Percentiles rank a stretch among this genome's conserved stretches.
Evolutionary conservation across 1,139 yeast genomes (phyloP).

Genomic region (Saccharomyces pastorianus): DNA sequence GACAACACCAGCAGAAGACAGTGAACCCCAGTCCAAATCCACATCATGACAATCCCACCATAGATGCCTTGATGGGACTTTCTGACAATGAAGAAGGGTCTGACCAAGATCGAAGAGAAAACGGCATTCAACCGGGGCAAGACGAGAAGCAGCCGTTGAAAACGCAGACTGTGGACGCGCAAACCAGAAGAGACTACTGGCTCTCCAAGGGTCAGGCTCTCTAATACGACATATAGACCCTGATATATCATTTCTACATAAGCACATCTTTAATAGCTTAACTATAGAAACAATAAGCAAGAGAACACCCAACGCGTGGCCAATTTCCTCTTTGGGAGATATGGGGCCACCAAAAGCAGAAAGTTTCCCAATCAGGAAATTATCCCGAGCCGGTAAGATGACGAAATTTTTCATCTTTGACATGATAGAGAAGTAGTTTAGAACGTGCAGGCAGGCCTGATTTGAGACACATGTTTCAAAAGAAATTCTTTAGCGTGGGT

Average conservation of each 20-base stretch:
- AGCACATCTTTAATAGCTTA: too few relatives aligned
- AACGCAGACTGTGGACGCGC: conserved; percentile 27
- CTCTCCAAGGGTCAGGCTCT: conserved; percentile 33
- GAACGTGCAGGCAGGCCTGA: conserved; percentile 4
- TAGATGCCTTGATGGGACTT: conserved; percentile 33
- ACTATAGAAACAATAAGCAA: neutral
- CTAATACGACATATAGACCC: conserved; percentile 1
- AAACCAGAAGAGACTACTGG: conserved; percentile 40
- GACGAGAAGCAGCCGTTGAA: conserved; percentile 5
- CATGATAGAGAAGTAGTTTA: conserved; percentile 3
- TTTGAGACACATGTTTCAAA: neutral
- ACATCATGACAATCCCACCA: conserved; percentile 7
- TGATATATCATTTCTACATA: neutral
- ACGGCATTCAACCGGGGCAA: conserved; percentile 3
- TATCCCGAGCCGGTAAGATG: neutral
- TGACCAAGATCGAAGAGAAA: conserved; percentile 1
- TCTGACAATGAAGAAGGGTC: conserved; percentile 19
- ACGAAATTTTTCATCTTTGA: conserved; percentile 4
- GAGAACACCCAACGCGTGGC: neutral
- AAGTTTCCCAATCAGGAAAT: conserved; percentile 2
- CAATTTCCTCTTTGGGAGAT: neutral
- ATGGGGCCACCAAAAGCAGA: neutral
- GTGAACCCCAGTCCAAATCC: neutral
- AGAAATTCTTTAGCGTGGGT: neutral
- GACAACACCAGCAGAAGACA: neutral